Base-by-base conservation (phyloP, 202 grass and related monocot genomes). In the Brachypodium distachyon region DNA sequence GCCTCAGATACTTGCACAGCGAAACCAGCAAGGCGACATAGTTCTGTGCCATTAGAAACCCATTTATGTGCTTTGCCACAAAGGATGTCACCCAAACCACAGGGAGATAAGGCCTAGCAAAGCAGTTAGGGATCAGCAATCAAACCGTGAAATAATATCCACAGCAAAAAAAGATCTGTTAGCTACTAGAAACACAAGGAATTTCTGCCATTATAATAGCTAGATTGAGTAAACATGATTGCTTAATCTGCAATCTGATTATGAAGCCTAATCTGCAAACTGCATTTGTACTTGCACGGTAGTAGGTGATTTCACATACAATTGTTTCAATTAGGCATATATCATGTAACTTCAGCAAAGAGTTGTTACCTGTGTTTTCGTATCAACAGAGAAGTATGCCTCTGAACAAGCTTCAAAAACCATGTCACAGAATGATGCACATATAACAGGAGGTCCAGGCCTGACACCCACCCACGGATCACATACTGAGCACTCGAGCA, bases 401-500 rank as follows among this genome's bases (percentile, higher is more conserved):
- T 87, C 84, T 38, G 80, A 85, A 46, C 96, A 99, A 49, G 92
- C 83, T 70, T 95, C 44, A 11, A 87, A 89, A 72, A 99, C 87
- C 92, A 88, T 95, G 72, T 89, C 61, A 7, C 96, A 99, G 73
- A 95, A 99, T n/a, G 89, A 87, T 28, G 81, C 59, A 36, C 96
- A 99, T 56, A 99, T 67, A 42, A 82, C 67, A 49, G 96, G 96
- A 52, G 85, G 95, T 63, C 95, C 91, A 53, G 89, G 38, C 40
- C 66, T 84, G 72, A 90, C 76, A 67, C 96, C 96, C 9, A 90
- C 74, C 32, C 64, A 69, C 39, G 87, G 92, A 77, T 99, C 89
- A 54, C 96, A 99, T 68, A 99, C 83, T 23, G 92, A 95, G 81
- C 89, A 95, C 74, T 99, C 96, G 3, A 99, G 73, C 76, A 99